These are phyloP conservation scores for Metschnikowia corniflorae DNA, from an alignment of 805 yeast species.

Conservation along the genomic window DNA sequence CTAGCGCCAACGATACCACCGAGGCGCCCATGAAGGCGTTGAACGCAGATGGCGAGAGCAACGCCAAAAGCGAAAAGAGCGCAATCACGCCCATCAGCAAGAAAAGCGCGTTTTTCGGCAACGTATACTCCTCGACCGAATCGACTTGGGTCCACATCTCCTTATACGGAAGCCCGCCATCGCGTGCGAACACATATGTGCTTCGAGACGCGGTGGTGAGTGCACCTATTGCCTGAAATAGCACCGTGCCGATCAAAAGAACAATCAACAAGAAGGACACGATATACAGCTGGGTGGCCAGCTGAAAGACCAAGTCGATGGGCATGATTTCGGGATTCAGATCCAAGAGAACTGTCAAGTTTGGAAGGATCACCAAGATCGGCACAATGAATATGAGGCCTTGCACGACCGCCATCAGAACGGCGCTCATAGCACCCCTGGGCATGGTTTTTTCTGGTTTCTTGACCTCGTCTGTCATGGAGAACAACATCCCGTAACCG, in stretches of 20 bases:
- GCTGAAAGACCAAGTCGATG: conserved; percentile 69
- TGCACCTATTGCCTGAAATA: conserved; percentile 77
- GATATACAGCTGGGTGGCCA: conserved; percentile 63
- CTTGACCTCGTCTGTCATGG: conserved; percentile 79
- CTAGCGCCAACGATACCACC: conserved; percentile 68
- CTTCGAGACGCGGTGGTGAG: conserved; percentile 78
- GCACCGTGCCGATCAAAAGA: conserved; percentile 62
- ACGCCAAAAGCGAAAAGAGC: conserved; percentile 58
- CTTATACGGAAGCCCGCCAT: conserved; percentile 70
- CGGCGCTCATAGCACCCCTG: conserved; percentile 64
- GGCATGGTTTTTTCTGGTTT: conserved; percentile 74
- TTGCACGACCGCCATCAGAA: conserved; percentile 58
- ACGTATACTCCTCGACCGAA: conserved; percentile 48
- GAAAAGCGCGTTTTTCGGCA: conserved; percentile 68
- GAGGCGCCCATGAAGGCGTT: conserved; percentile 83
- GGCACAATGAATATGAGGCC: conserved; percentile 75
- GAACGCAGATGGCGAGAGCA: conserved; percentile 70
- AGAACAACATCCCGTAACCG: conserved; percentile 79
- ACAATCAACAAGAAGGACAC: conserved; percentile 68
- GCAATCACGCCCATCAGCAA: conserved; percentile 62
- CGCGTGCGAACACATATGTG: conserved; percentile 81
- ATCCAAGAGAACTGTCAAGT: conserved; percentile 52
- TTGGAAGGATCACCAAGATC: conserved; percentile 67
- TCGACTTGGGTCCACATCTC: conserved; percentile 65
- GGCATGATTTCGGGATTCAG: conserved; percentile 67